Base-by-base conservation (phyloP, 2,329 filamentous ascomycete species). In the Rutstroemia sp. region DNA sequence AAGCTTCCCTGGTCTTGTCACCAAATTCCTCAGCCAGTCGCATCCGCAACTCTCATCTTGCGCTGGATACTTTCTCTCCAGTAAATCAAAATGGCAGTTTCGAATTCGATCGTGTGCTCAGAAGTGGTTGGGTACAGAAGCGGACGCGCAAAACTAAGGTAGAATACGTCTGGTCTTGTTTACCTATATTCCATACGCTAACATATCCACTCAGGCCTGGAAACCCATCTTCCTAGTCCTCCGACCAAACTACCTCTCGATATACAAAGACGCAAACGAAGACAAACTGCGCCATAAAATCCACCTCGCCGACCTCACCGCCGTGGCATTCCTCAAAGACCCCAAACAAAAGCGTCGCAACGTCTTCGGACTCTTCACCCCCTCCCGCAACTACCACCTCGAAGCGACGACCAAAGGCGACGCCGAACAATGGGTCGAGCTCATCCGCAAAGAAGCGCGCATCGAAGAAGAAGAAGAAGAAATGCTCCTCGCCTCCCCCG, bases 61-160 rank as follows among this genome's bases (percentile, higher is more conserved):
- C 75, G 25, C 69, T 86, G 45, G 83, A 88, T 62, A 78, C 85
- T 16, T 85, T 90, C 67, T 94, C 90, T 30, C 90, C 91, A 2
- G 90, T 97, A 62, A 95, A 92, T 69, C 87, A 95, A 72, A 92
- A 95, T 72, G 94, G 94, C 61, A 94, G 90, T 72, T 99, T 96
- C 71, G 92, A 94, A 68, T 95, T 95, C 68, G 94, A 99, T 72
- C 86, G 91, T 51, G 89, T 97, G 55, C 81, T 97, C 71, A 97
- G 95, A 75, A 85, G 87, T 57, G 92, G 92, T 58, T 87, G 87
- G 63, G 85, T 96, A 41, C 81, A 88, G 68, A 95, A 95, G 73
- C 84, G 92, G 64, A 95, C 91, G 18, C 87, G 92, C 66, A 96
- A 92, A 77, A 97, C 92, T 59, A 96, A 95, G 85, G 90, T 91